Percentiles rank a stretch among this genome's conserved stretches.
These are phyloP conservation scores for Phaeosphaeria sp. DNA, from an alignment of 2,329 filamentous ascomycete genomes.

Conservation along the genomic window DNA sequence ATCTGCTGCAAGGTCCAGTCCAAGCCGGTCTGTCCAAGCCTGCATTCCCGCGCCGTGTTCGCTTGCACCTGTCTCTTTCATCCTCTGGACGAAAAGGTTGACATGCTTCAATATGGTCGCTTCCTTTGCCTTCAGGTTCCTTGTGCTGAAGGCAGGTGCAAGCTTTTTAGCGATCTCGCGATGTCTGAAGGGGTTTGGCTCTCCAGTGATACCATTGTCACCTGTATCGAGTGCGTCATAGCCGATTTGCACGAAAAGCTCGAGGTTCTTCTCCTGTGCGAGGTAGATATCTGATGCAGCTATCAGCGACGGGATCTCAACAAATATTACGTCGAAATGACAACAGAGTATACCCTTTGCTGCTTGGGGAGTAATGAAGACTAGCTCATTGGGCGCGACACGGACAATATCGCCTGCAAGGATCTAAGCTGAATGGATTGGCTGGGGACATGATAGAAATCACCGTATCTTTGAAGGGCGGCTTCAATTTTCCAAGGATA, in stretches of 20 bases:
- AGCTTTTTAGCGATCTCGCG: not conserved
- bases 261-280: not conserved
- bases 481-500: not conserved
- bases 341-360: not conserved
- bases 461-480: not conserved
- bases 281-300: not conserved
- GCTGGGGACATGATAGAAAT: not conserved
- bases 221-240: not conserved
- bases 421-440: not conserved
- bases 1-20: not conserved
- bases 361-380: not conserved
- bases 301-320: not conserved
- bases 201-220: not conserved
- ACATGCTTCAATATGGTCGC: not conserved
- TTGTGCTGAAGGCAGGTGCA: not conserved
- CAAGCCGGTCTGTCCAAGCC: not conserved
- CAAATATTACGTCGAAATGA: not conserved
- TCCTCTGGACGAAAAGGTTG: not conserved
- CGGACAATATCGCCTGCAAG: not conserved
- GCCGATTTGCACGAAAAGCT: not conserved
- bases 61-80: not conserved
- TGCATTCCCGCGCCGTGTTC: not conserved
- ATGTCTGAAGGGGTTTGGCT: not conserved
- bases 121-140: not conserved
- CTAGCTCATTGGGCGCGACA: not conserved